Evolutionary conservation across 306 rosid species (phyloP), one percentile per base, ranked within the genome.

Genomic region (Carpinus fangiana): DNA sequence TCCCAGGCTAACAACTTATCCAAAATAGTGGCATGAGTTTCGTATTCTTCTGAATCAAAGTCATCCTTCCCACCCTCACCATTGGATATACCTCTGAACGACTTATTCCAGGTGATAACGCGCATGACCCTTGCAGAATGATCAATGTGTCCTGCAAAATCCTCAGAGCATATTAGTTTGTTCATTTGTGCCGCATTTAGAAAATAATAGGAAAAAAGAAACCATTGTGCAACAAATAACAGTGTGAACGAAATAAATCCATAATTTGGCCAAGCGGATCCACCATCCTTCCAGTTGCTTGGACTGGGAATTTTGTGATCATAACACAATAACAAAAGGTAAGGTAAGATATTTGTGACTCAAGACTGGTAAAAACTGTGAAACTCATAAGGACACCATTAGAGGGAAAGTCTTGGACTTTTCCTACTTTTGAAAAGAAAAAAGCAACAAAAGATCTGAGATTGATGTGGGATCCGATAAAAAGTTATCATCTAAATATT

Each of bases 1-100:
- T 93, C 97, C 97, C 97, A 93, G 0, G 96, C 97, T 76, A 93
- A 82, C 89, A 93, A 71, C 86, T 93, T 90, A 61, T 93, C 97
- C 91, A 93, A 85, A 81, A 90, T 87, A 77, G 96, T 88, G 71
- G 97, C 97, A 84, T 87, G 97, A 70, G 96, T 90, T 84, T 93
- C 97, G 47, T 83, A 60, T 36, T 93, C 97, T 59, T 89, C 96
- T 0, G 93, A 85, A 82, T 93, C 93, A 73, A 89, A 67, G 52
- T 90, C 92, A 74, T 89, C 96, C 78, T 85, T 90, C n/a, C 82
- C 86, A 70, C 84, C 92, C 38, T 90, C 93, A 64, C 91, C 96
- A 72, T 84, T 87, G 28, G 94, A 84, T 34, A 88, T 80, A 80
- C 97, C 97, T 79, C 78, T 77, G 79, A 89, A 88, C 1, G 97